Conservation (phyloP, 2,329 filamentous ascomycete species). For the Aureobasidium sp. region DNA sequence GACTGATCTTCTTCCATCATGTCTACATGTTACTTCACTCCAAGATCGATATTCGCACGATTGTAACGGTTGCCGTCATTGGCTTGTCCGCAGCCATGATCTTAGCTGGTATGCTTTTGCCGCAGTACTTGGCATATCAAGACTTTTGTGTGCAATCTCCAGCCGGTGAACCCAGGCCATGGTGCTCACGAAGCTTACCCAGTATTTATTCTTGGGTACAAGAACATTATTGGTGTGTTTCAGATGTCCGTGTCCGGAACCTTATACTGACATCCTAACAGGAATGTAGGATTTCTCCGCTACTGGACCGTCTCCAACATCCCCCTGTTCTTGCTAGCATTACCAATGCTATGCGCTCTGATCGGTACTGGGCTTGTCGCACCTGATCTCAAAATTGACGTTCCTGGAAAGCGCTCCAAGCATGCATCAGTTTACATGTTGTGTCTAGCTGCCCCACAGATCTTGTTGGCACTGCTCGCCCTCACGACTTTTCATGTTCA, state of each 20-base stretch:
- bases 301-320: slow-evolving; percentile 94
- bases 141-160: slow-evolving; percentile 67
- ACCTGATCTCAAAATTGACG: not conserved
- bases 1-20: slow-evolving; percentile 74
- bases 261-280: slow-evolving; percentile 41
- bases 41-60: slow-evolving; percentile 28
- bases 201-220: slow-evolving; percentile 96
- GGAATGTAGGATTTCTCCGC: slow-evolving; percentile 86
- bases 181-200: slow-evolving; percentile 79
- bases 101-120: slow-evolving; percentile 71
- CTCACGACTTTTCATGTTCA: slow-evolving; percentile 91
- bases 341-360: slow-evolving; percentile 78
- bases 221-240: slow-evolving; percentile 80
- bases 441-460: slow-evolving; percentile 75
- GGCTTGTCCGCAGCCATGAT: slow-evolving; percentile 74
- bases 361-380: slow-evolving; percentile 59
- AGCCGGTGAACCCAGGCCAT: slow-evolving; percentile 56
- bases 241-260: not conserved
- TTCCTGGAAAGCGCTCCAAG: not conserved
- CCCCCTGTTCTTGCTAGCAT: slow-evolving; percentile 86
- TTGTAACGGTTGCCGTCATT: slow-evolving; percentile 40
- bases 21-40: slow-evolving; percentile 8
- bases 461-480: slow-evolving; percentile 75
- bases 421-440: not conserved
- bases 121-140: slow-evolving; percentile 79